Evolutionary conservation across 2,329 filamentous ascomycete species (phyloP).

Genomic region (Aspergillus terreus): DNA sequence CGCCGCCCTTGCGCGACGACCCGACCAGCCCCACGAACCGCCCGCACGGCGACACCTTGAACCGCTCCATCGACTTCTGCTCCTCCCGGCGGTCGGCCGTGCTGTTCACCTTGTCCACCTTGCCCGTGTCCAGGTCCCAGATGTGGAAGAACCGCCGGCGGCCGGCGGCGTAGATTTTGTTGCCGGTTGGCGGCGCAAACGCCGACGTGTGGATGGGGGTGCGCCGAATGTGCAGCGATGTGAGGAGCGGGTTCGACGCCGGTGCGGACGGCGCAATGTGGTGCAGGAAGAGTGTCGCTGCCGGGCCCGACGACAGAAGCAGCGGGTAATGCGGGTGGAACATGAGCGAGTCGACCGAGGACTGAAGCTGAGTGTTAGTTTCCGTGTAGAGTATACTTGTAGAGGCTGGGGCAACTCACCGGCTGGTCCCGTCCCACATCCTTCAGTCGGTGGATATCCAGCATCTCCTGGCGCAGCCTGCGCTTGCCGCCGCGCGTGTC

Average conservation of each 20-base stretch:
- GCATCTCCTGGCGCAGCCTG: conserved; percentile 77
- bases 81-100: conserved; percentile 69
- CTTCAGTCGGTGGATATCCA: conserved; percentile 85
- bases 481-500: conserved; percentile 57
- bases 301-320: conserved; percentile 81
- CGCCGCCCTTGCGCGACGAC: conserved; percentile 77
- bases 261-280: conserved; percentile 76
- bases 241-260: conserved; percentile 82
- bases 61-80: conserved; percentile 85
- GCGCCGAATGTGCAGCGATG: conserved; percentile 78
- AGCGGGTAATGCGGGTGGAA: conserved; percentile 90
- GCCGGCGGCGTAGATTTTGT: conserved; percentile 82
- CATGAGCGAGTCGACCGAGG: conserved; percentile 74
- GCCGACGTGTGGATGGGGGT: conserved; percentile 81
- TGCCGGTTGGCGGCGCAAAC: conserved; percentile 69
- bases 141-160: conserved; percentile 88
- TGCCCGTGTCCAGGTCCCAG: conserved; percentile 81
- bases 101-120: conserved; percentile 74
- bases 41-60: conserved; percentile 83
- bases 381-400: not conserved
- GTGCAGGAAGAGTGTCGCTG: conserved; percentile 82
- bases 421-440: conserved; percentile 77
- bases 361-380: conserved; percentile 32
- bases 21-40: conserved; percentile 80
- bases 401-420: conserved; percentile 35